Base-by-base conservation (phyloP, 805 yeast genomes). In the Suhomyces faveliae region DNA sequence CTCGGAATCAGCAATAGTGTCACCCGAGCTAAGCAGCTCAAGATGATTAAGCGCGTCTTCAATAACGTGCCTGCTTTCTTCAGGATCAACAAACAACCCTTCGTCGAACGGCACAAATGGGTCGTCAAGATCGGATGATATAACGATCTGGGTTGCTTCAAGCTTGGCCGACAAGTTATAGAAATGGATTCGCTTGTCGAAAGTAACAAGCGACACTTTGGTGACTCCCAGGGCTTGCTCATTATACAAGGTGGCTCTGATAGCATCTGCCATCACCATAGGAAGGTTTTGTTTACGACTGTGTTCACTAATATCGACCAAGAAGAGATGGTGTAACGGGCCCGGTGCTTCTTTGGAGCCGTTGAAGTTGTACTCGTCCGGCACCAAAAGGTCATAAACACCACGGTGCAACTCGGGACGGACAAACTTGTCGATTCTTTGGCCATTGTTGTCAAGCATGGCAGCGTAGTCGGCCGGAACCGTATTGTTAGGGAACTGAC, bases 391-490 rank as follows among this genome's bases (percentile, higher is more conserved):
- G 57, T 94, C 99, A 52, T 89, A 90, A 10, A 90, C 87, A 12
- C 98, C 97, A 40, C 73, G 77, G 51, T 78, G 81, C 42, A 92
- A 72, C 59, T 92, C 98, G 0, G 96, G 91, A 42, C 90, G 76
- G 38, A 71, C 69, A 29, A 66, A 69, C 53, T 79, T 73, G 66
- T 89, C 96, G 8, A 79, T 65, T 56, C 96, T 74, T 45, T 79
- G 74, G 19, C 85, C 86, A 20, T 77, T 72, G 3, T 75, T 68
- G 56, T 84, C 89, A 6, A 85, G 63, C 25, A 85, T 81, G 29
- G 87, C 73, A 47, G 70, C 70, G 58, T 89, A 90, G 30, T 84
- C 90, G 8, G 64, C 62, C 0, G 96, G 88, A 12, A 86, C 80
- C 4, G 74, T 70, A 59, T 85, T 86, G 46, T 89, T 79, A 12